Evolutionary conservation across 306 rosid species (phyloP).

Genomic region (Prunus mongolica): DNA sequence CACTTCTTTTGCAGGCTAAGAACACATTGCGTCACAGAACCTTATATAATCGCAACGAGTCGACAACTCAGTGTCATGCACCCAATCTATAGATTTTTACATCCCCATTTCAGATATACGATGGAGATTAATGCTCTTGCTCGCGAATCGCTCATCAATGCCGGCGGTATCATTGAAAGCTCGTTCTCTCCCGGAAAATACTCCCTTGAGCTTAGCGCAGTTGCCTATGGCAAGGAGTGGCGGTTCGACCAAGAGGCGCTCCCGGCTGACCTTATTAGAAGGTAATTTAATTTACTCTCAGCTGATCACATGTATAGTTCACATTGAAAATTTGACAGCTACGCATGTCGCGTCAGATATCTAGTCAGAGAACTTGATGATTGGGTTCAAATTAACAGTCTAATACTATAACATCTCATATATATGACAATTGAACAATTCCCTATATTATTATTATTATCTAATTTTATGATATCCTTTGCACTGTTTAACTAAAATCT

Average conservation of each 20-base stretch:
- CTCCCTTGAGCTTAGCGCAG: conserved; percentile 49
- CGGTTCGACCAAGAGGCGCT: conserved; percentile 59
- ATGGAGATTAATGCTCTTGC: conserved; percentile 91
- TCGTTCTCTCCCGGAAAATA: conserved; percentile 50
- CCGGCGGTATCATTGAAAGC: conserved; percentile 52
- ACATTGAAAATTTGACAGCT: not conserved
- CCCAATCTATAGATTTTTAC: conserved; percentile 69
- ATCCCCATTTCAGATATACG: conserved; percentile 87
- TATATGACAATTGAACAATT: not conserved
- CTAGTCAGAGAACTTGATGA: too few relatives aligned
- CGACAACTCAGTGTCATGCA: conserved; percentile 83
- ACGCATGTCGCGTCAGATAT: not conserved
- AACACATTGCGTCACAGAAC: conserved; percentile 76
- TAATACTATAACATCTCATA: not conserved
- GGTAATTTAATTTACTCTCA: conserved; percentile 29
- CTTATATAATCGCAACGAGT: conserved; percentile 74
- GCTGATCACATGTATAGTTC: not conserved
- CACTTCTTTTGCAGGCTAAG: conserved; percentile 46
- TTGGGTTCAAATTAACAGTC: too few relatives aligned
- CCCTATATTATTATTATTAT: not conserved
- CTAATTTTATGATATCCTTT: not conserved
- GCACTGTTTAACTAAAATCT: not conserved
- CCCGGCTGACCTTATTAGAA: conserved; percentile 65
- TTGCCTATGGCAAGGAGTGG: conserved; percentile 65
- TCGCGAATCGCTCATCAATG: conserved; percentile 57